phyloP scores from a whole-genome alignment of 352 stramenopile genomes.

The Phytophthora litchii region DNA sequence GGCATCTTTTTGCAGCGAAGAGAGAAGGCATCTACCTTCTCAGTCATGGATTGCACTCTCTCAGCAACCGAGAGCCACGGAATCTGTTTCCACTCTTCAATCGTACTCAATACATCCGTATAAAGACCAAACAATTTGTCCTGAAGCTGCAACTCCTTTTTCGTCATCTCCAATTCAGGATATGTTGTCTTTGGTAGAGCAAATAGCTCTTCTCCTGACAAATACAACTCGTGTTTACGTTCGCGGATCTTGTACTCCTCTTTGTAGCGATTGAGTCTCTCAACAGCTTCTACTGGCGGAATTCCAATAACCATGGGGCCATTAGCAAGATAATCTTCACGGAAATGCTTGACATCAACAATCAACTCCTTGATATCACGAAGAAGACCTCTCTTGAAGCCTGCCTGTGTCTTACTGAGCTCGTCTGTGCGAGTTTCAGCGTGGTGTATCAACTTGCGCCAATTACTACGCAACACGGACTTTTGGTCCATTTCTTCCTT shows the following conservation, averaged over 20 bases:
- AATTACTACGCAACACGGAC: constrained; percentile 96
- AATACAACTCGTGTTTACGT: constrained; percentile 97
- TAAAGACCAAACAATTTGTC: constrained; percentile 97
- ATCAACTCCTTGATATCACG: constrained; percentile 98
- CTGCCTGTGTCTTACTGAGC: constrained; percentile 94
- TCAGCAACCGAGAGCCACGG: constrained; percentile 95
- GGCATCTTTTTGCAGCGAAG: constrained; percentile 98
- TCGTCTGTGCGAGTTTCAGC: constrained; percentile 95
- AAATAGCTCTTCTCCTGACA: constrained; percentile 97
- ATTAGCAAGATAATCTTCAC: constrained; percentile 96
- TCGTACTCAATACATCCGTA: constrained; percentile 96
- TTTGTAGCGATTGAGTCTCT: constrained; percentile 97
- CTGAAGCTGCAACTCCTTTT: constrained; percentile 96
- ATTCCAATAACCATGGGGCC: constrained; percentile 98
- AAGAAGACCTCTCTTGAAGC: constrained; percentile 96
- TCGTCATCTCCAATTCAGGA: constrained; percentile 95
- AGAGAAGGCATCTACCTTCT: constrained; percentile 97
- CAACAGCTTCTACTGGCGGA: constrained; percentile 95
- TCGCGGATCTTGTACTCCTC: constrained; percentile 98
- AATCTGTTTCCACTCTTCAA: constrained; percentile 97
- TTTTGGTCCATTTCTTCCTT: constrained; percentile 99
- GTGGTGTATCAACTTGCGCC: constrained; percentile 97
- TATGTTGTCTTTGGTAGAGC: constrained; percentile 96
- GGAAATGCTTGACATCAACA: constrained; percentile 96
- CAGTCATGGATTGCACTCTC: constrained; percentile 95